Percentiles rank a stretch among this genome's conserved stretches.
Conservation (phyloP, 129 eudicot species). For the Saussurea involucrata region DNA sequence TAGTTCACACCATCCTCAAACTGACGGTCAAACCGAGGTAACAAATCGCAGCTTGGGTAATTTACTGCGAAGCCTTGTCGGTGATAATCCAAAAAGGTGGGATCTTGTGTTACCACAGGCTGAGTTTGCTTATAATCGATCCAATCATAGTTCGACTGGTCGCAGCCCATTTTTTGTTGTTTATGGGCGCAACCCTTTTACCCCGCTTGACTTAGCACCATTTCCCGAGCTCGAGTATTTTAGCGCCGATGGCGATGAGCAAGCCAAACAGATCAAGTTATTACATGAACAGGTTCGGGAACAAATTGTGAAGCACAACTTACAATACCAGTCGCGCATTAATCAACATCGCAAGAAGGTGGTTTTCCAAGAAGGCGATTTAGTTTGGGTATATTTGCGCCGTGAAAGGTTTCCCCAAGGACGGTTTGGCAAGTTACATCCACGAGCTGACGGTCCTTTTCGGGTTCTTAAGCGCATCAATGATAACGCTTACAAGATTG, state of each 20-base stretch:
- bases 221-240: background rate
- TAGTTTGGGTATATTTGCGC: background rate
- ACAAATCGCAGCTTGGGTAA: background rate
- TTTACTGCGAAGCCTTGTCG: background rate
- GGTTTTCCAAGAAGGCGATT: background rate
- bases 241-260: background rate
- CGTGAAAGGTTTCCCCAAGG: constrained; percentile 10
- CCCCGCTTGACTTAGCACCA: background rate
- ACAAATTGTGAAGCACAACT: background rate
- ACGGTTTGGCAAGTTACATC: background rate
- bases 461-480: background rate
- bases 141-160: background rate
- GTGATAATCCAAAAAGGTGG: background rate
- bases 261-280: constrained; percentile 6
- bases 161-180: constrained; percentile 10
- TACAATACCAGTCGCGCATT: background rate
- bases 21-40: background rate
- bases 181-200: constrained; percentile 8
- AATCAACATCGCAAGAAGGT: background rate
- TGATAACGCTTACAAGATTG: background rate
- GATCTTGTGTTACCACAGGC: background rate
- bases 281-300: constrained; percentile 10
- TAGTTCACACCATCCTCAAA: background rate
- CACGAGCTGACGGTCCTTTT: background rate
- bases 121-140: constrained; percentile 9